Conservation (phyloP, 2,329 filamentous ascomycete species). For the Monilinia fructigena region DNA sequence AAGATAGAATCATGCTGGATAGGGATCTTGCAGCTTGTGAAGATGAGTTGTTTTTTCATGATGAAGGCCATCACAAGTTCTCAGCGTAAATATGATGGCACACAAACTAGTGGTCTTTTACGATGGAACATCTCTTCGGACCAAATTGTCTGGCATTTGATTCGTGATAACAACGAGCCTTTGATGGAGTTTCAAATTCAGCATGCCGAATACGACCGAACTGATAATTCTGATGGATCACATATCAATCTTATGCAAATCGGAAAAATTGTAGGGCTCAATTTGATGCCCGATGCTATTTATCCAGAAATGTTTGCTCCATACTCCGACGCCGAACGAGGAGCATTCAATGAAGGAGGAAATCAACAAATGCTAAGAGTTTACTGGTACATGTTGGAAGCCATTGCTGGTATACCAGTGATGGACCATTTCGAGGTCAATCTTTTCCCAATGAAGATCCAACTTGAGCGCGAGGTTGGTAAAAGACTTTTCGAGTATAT, state of each 20-base stretch:
- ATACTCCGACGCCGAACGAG: slow-evolving; percentile 68
- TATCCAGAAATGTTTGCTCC: slow-evolving; percentile 96
- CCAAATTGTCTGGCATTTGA: slow-evolving; percentile 96
- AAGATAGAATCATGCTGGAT: slow-evolving; percentile 85
- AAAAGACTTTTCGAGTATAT: slow-evolving; percentile 96
- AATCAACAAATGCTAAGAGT: slow-evolving; percentile 85
- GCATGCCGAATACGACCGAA: slow-evolving; percentile 89
- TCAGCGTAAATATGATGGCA: slow-evolving; percentile 78
- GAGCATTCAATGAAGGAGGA: slow-evolving; percentile 51
- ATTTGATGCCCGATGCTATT: slow-evolving; percentile 82
- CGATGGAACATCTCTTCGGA: slow-evolving; percentile 92
- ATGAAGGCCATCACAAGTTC: slow-evolving; percentile 99
- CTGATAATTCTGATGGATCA: slow-evolving; percentile 94
- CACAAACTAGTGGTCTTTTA: slow-evolving; percentile 74
- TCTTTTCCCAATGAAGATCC: slow-evolving; percentile 87
- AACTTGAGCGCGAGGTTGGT: slow-evolving; percentile 88
- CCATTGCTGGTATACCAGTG: slow-evolving; percentile 94
- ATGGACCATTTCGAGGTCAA: slow-evolving; percentile 97
- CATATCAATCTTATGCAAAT: slow-evolving; percentile 92
- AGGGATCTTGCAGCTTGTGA: slow-evolving; percentile 85
- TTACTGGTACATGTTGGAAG: slow-evolving; percentile 97
- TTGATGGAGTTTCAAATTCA: slow-evolving; percentile 90
- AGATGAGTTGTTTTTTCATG: slow-evolving; percentile 96
- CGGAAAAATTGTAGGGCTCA: slow-evolving; percentile 82
- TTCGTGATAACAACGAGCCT: slow-evolving; percentile 81